Base-by-base conservation (phyloP, 2,329 filamentous ascomycete species). In the Ophiocordyceps sinensis region DNA sequence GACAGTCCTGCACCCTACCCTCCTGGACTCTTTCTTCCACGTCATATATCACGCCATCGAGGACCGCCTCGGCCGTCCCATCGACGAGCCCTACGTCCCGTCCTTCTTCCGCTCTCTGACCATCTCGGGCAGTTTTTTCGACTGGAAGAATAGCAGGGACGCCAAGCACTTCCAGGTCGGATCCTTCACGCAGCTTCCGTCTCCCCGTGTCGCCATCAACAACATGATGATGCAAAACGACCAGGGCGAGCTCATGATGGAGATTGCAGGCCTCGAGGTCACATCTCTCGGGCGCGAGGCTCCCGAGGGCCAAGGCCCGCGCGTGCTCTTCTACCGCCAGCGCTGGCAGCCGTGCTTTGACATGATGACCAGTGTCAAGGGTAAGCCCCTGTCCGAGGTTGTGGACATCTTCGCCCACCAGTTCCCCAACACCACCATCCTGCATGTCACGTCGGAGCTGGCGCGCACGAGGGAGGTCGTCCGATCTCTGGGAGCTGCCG, bases 11-110 rank as follows among this genome's bases (percentile, higher is more conserved):
- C 49, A 51, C 32, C 49, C 51, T 1, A 50, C 48, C 9, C 47
- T 52, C 8, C 43, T 54, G 3, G 51, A 54, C 38, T 45, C 51
- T 12, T 48, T 50, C 43, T 53, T 54, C 45, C 51, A 54, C 38
- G 45, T 50, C 37, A 50, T 54, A 28, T 51, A 53, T 44, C 41
- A 48, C 35, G 49, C 52, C 3, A 42, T 54, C 8, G 51, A 54
- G 39, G 45, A 48, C n/a, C 43, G 47, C 6, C 44, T 50, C 10
- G 52, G 49, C 2, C 44, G 45, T 1, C 44, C 50, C 21, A 40
- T 54, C 5, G 46, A 49, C 32, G 52, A 51, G 44, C 49, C 49
- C 17, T 52, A 52, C 38, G 51, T 53, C 12, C 50, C 51, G 3
- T 50, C 51, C 2, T 53, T 51, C 40, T 47, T 52, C 45, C 41